Evolutionary conservation across 306 rosid genomes (phyloP), one percentile per base, ranked within the genome.

Genomic region (Vigna unguiculata): DNA sequence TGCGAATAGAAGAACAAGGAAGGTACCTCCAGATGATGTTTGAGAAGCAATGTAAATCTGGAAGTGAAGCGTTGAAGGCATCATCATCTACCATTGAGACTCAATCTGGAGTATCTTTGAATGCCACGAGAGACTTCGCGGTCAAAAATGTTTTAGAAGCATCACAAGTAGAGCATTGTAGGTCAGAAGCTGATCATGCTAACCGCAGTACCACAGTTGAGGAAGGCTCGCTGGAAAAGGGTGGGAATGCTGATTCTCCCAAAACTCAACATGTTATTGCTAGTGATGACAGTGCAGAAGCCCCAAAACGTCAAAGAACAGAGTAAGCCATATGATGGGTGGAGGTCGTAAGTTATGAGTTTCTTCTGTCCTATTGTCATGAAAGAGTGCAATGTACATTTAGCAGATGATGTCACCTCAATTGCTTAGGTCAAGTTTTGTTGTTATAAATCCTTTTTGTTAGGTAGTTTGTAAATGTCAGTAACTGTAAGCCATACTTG

Each of bases 1-100:
- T 91, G 80, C 84, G 97, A 61, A 89, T 91, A 63, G 97, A 91
- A 88, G 97, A 91, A 82, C 97, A 89, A 77, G 97, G 97, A 58
- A 83, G 85, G 86, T 83, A 66, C 76, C 92, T 91, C 76, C 97
- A 91, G 47, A 91, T 85, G 91, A 89, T 91, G 88, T 89, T 91
- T 74, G 94, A 91, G 80, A 87, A 91, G 85, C 96, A 91, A 74
- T 59, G 71, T 40, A 78, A 82, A 71, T 46, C 85, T 38, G 79
- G 74, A 58, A 73, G 1, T 2, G 85, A 82, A 53, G 54, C 71
- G 47, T 71, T 62, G 4, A 81, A 76, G 81, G 62, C 81, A 10
- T 52, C 78, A 16, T 45, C 78, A 20, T 81, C 81, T 62, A 41
- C 79, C 68, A 67, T 78, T 76, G 87, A 85, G 43, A 80, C 60